Conservation (phyloP, 1,284 basidiomycete species). For the Mycosarcoma mackinlayi region DNA sequence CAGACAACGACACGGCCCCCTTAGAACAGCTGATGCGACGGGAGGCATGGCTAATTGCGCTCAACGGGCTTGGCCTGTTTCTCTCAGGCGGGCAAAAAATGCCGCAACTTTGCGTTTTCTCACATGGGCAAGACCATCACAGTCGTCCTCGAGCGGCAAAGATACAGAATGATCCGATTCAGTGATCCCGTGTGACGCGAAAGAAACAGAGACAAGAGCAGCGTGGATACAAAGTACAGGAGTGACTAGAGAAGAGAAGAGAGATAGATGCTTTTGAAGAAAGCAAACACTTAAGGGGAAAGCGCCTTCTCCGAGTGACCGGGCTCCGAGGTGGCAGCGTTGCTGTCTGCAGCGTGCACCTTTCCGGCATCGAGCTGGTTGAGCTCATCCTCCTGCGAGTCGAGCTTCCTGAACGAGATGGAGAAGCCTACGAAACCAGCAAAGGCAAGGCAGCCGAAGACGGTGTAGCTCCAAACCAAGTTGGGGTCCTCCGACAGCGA, state of each 20-base stretch:
- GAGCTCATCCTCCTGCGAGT: conserved; percentile 73
- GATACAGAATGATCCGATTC: no score
- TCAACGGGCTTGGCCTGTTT: no score
- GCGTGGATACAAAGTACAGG: conserved; percentile 29
- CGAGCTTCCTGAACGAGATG: conserved; percentile 75
- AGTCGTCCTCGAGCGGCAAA: no score
- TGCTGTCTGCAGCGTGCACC: conserved; percentile 11
- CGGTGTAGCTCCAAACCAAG: conserved; percentile 72
- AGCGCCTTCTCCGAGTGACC: conserved; percentile 34
- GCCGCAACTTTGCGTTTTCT: no score
- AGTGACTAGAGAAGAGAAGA: no score
- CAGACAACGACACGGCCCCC: no score
- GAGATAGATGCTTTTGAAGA: not conserved
- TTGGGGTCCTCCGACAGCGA: conserved; percentile 72
- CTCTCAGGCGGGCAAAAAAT: no score
- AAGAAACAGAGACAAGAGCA: conserved; percentile 7
- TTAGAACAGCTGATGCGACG: no score
- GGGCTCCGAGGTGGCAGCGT: conserved; percentile 15
- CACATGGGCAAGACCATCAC: no score
- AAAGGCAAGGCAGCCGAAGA: conserved; percentile 71
- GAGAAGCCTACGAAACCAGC: conserved; percentile 74
- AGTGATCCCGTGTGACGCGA: no score
- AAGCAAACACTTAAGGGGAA: conserved; percentile 6
- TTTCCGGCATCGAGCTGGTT: conserved; percentile 54
- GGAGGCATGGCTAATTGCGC: no score